Evolutionary conservation across 2,329 filamentous ascomycete genomes (phyloP).

Genomic region (Fusarium hostae): DNA sequence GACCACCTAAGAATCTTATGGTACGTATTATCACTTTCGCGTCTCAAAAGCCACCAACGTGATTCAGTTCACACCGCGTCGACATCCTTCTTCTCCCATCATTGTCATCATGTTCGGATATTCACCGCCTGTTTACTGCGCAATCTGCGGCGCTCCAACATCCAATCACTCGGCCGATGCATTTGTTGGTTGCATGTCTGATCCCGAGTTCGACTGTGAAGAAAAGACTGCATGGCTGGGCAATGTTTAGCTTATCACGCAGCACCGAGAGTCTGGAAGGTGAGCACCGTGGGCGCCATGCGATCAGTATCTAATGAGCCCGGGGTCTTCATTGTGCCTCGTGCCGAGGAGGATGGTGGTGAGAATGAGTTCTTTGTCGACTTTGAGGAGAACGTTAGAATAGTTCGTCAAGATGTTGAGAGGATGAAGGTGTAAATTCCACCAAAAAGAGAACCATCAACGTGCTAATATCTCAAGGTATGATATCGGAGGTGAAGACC

Average conservation of each 20-base stretch:
- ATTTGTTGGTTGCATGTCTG: neutral
- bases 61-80: neutral
- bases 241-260: neutral
- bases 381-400: neutral
- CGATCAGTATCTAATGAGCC: neutral
- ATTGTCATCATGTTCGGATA: neutral
- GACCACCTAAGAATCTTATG: neutral
- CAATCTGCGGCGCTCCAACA: neutral
- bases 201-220: too few relatives aligned
- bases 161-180: neutral
- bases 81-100: neutral
- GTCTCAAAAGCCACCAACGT: neutral
- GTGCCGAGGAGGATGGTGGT: neutral
- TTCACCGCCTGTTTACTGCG: neutral
- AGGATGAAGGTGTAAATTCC: neutral
- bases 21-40: neutral
- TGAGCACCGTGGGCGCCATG: accelerated
- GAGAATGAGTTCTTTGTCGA: neutral
- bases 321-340: neutral
- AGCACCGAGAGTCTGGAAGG: neutral
- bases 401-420: neutral
- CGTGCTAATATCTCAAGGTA: neutral
- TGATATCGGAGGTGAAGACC: neutral
- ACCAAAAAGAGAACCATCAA: accelerated
- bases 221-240: neutral